Evolutionary conservation across 805 yeast species (phyloP).

Genomic region (Wilhelminamyces savonicus): DNA sequence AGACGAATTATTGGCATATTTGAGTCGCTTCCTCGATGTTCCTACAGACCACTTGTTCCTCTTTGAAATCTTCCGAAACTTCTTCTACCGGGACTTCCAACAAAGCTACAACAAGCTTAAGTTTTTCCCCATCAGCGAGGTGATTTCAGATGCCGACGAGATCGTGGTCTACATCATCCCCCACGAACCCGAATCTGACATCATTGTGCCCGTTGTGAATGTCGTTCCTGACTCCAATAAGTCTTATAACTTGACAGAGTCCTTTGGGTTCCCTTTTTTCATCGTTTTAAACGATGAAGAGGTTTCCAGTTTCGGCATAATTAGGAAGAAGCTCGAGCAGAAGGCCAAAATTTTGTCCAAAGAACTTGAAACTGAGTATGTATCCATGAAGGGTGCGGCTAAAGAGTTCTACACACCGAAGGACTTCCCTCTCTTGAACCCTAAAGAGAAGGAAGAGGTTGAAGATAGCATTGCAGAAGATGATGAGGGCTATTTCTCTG

Average conservation of each 20-base stretch:
- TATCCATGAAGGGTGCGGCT: conserved; percentile 12
- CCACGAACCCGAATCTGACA: conserved; percentile 35
- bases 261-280: conserved; percentile 77
- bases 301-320: conserved; percentile 46
- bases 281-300: conserved; percentile 52
- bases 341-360: conserved; percentile 18
- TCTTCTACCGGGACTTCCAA: conserved; percentile 66
- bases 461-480: background rate
- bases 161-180: conserved; percentile 56
- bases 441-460: conserved; percentile 3
- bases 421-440: conserved; percentile 30
- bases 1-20: conserved; percentile 54
- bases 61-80: conserved; percentile 51
- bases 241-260: conserved; percentile 31
- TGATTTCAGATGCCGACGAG: conserved; percentile 57
- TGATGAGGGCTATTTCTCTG: conserved; percentile 35
- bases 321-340: conserved; percentile 51
- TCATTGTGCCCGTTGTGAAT: conserved; percentile 56
- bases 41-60: conserved; percentile 20
- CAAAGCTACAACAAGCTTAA: conserved; percentile 44
- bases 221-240: conserved; percentile 30
- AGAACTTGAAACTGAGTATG: conserved; percentile 16
- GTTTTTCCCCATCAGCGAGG: conserved; percentile 61
- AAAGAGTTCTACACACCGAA: conserved; percentile 13
- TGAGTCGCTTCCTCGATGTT: conserved; percentile 42